These are phyloP conservation scores for Aeschynomene evenia DNA, from an alignment of 306 rosid species.

Conservation along the genomic window DNA sequence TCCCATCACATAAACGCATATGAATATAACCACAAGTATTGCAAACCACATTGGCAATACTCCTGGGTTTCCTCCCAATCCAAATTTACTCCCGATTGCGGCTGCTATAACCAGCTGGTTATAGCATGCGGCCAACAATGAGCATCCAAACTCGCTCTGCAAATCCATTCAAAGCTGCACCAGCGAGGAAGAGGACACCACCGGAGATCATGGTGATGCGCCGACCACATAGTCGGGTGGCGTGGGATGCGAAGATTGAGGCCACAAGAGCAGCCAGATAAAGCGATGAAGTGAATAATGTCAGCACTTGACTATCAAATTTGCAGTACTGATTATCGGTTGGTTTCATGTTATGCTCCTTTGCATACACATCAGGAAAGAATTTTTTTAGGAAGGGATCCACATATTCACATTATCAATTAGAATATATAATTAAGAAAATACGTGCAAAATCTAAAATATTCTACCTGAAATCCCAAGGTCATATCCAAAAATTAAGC, in stretches of 20 bases:
- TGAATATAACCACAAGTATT: background rate
- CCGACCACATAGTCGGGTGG: slow-evolving; percentile 42
- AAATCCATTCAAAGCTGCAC: slow-evolving; percentile 47
- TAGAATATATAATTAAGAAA: no score
- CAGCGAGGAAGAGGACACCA: slow-evolving; percentile 41
- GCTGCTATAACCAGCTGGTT: background rate
- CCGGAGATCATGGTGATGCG: slow-evolving; percentile 42
- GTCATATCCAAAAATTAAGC: no score
- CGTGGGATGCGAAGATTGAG: slow-evolving; percentile 26
- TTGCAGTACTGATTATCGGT: slow-evolving; percentile 48
- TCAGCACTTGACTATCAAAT: slow-evolving; percentile 40
- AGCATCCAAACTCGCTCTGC: slow-evolving; percentile 45
- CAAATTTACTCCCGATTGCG: background rate
- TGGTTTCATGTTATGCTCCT: slow-evolving; percentile 26
- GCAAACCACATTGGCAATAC: background rate
- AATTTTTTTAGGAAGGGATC: no score
- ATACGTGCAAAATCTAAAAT: no score
- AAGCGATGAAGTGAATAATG: slow-evolving; percentile 55
- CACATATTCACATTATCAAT: no score
- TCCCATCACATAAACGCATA: background rate
- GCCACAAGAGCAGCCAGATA: slow-evolving; percentile 54
- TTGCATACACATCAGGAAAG: slow-evolving; percentile 45
- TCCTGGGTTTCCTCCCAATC: background rate
- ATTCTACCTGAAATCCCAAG: no score
- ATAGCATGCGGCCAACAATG: slow-evolving; percentile 44